Percentiles rank a stretch among this genome's conserved stretches.
Conservation (phyloP, 2,329 filamentous ascomycete genomes). For the Fusarium vanettenii region DNA sequence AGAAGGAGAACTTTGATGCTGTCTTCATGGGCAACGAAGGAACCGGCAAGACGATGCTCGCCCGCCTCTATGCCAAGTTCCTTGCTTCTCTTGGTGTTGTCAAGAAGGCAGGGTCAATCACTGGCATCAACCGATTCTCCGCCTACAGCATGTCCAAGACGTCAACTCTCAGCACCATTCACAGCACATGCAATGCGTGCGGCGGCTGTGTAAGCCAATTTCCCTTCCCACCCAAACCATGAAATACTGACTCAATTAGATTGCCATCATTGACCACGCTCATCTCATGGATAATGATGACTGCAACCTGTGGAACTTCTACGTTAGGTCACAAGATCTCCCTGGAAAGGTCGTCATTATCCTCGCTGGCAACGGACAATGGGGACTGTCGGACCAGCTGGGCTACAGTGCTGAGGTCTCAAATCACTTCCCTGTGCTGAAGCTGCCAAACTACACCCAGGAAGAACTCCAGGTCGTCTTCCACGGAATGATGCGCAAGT, state of each 20-base stretch:
- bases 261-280: constrained; percentile 46
- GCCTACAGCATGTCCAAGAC: constrained; percentile 47
- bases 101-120: constrained; percentile 58
- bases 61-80: constrained; percentile 45
- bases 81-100: constrained; percentile 44
- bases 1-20: constrained; percentile 53
- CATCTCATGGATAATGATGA: constrained; percentile 45
- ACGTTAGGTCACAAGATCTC: constrained; percentile 40
- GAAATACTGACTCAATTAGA: constrained; percentile 31
- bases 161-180: constrained; percentile 55
- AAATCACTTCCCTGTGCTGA: constrained; percentile 53
- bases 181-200: constrained; percentile 51
- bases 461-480: constrained; percentile 71
- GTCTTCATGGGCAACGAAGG: constrained; percentile 47
- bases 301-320: constrained; percentile 45
- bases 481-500: constrained; percentile 62
- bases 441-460: constrained; percentile 75
- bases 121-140: constrained; percentile 42
- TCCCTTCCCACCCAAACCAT: not conserved
- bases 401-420: constrained; percentile 58
- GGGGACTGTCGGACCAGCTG: constrained; percentile 73
- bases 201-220: constrained; percentile 66
- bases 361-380: constrained; percentile 43
- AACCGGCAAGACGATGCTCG: constrained; percentile 47
- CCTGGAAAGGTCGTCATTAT: constrained; percentile 45